Evolutionary conservation across 192 early-diverging fungal genomes (phyloP).

Genomic region (Dispira simplex): DNA sequence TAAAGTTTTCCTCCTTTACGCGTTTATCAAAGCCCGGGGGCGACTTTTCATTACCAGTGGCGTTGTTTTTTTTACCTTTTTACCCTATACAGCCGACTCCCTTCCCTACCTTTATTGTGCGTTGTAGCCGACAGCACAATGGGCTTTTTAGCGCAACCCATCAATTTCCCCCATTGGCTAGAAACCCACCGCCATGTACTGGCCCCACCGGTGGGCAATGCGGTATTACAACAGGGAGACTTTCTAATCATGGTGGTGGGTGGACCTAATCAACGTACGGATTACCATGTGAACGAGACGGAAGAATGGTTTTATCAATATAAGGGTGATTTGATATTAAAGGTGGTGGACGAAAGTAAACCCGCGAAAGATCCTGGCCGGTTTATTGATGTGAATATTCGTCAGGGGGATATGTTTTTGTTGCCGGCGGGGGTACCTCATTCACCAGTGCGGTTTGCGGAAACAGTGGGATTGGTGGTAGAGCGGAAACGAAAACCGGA

Average conservation of each 20-base stretch:
- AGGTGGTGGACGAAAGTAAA: conserved; percentile 66
- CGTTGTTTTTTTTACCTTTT: too few relatives aligned
- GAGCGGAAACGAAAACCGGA: conserved; percentile 69
- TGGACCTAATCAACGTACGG: conserved; percentile 86
- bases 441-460: conserved; percentile 82
- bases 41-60: too few relatives aligned
- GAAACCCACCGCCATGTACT: conserved; percentile 63
- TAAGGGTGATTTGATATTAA: conserved; percentile 87
- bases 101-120: too few relatives aligned
- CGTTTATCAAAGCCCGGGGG: too few relatives aligned
- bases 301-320: conserved; percentile 98
- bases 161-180: conserved; percentile 88
- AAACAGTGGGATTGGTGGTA: conserved; percentile 93
- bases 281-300: conserved; percentile 95
- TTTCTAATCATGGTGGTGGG: conserved; percentile 89
- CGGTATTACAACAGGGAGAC: conserved; percentile 69
- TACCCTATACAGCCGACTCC: too few relatives aligned
- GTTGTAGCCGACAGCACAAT: conserved; percentile 1
- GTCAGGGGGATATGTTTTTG: conserved; percentile 92
- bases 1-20: too few relatives aligned
- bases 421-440: conserved; percentile 87
- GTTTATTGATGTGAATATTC: conserved; percentile 72
- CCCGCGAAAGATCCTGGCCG: too few relatives aligned
- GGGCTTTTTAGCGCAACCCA: conserved; percentile 50
- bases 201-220: conserved; percentile 92